Evolutionary conservation across 1,139 yeast genomes (phyloP).

Genomic region (Hyphopichia fennica): DNA sequence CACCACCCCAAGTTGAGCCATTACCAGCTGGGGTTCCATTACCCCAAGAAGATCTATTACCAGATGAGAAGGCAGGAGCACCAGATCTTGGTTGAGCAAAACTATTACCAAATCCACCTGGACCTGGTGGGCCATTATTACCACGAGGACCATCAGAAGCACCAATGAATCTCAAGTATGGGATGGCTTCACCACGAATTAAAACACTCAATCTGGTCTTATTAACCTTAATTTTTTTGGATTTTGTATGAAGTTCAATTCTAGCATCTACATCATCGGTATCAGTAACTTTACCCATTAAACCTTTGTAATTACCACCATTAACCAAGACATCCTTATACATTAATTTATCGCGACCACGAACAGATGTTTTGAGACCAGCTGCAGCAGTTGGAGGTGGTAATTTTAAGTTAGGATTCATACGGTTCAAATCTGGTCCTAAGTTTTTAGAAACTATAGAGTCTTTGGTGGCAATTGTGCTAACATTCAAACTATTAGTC

Average conservation of each 20-base stretch:
- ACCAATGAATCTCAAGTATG: slow-evolving; percentile 78
- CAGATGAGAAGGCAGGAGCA: slow-evolving; percentile 47
- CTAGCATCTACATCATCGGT: slow-evolving; percentile 90
- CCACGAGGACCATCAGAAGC: slow-evolving; percentile 29
- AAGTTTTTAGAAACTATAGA: slow-evolving; percentile 54
- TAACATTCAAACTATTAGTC: slow-evolving; percentile 70
- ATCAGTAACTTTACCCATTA: slow-evolving; percentile 90
- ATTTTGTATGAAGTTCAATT: slow-evolving; percentile 89
- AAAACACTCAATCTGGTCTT: slow-evolving; percentile 75
- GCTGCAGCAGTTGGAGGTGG: slow-evolving; percentile 47
- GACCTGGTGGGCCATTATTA: slow-evolving; percentile 1
- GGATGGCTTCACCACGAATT: slow-evolving; percentile 64
- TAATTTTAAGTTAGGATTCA: slow-evolving; percentile 78
- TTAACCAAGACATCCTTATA: slow-evolving; percentile 85
- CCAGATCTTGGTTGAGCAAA: slow-evolving; percentile 25
- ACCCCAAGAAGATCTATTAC: slow-evolving; percentile 42
- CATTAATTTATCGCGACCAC: slow-evolving; percentile 78
- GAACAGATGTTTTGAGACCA: slow-evolving; percentile 53
- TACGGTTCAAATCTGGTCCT: slow-evolving; percentile 70
- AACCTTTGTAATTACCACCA: slow-evolving; percentile 91
- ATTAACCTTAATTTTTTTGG: slow-evolving; percentile 82
- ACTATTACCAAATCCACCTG: no score
- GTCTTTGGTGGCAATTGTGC: slow-evolving; percentile 82
- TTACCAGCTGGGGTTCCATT: slow-evolving; percentile 27
- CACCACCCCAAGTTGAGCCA: slow-evolving; percentile 32